Conservation (phyloP, 129 eudicot genomes). For the Escallonia herrerae region DNA sequence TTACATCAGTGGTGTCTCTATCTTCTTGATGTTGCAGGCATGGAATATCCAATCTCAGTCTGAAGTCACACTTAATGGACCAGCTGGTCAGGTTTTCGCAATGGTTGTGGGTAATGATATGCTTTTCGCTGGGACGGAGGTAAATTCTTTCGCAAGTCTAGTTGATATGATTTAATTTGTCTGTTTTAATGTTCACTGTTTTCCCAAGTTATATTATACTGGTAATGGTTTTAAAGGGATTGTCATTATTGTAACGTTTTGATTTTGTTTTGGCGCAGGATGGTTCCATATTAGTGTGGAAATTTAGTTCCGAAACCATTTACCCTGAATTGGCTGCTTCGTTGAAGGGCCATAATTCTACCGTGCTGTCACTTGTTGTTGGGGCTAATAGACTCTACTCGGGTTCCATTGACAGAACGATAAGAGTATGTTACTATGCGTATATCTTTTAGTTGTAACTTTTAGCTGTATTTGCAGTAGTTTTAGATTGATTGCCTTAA, state of each 20-base stretch:
- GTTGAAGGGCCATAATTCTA: conserved; percentile 48
- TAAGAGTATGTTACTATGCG: conserved; percentile 29
- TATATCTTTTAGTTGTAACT: neutral
- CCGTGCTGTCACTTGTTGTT: conserved; percentile 49
- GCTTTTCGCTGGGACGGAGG: conserved; percentile 68
- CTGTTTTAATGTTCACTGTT: neutral
- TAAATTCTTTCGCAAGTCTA: conserved; percentile 4
- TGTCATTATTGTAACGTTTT: neutral
- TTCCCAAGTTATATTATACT: no score
- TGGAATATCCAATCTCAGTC: conserved; percentile 47
- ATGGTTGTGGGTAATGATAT: conserved; percentile 38
- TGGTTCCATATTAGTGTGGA: conserved; percentile 64
- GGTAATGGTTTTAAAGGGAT: neutral
- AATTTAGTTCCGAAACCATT: conserved; percentile 18
- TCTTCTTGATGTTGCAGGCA: conserved; percentile 27
- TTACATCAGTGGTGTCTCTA: neutral
- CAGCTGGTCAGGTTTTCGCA: conserved; percentile 45
- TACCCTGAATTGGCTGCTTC: conserved; percentile 26
- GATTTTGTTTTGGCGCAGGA: conserved; percentile 29
- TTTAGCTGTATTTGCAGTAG: conserved; percentile 59
- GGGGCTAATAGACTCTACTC: conserved; percentile 60
- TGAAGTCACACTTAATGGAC: conserved; percentile 36
- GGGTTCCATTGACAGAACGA: conserved; percentile 51
- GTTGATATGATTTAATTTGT: neutral
- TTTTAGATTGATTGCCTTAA: conserved; percentile 6